Evolutionary conservation across 441 rosid genomes (phyloP), one percentile per base, ranked within the genome.

Genomic region (Erodium chrysanthum): DNA sequence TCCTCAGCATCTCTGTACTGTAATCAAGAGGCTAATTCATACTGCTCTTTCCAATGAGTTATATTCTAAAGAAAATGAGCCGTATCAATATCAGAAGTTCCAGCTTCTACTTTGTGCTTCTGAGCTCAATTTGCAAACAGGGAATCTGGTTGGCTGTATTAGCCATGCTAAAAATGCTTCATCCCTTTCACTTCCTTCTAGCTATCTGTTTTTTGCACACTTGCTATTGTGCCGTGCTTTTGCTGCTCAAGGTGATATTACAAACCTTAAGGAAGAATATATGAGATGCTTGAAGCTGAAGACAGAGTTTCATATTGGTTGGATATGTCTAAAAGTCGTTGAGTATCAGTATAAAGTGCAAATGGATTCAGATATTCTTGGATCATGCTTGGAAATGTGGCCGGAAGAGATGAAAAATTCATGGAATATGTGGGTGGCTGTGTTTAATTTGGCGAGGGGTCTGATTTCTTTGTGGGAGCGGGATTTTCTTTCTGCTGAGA

Each of bases 71-170:
- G 75, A 78, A 66, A 80, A 76, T 52, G 69, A 70, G 63, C 40
- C 70, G 65, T 72, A 66, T 70, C 84, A 71, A 46, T 88, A 88
- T 72, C 86, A 83, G 68, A 91, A 85, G 81, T 88, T 94, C 76
- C 96, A 85, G 85, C 89, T 91, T 82, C 75, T 87, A 67, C 92
- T 94, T 69, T 89, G 92, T 74, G 87, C 87, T 74, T 82, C 99
- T 70, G 97, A 94, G 84, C 79, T 84, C 59, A 73, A 82, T 82
- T 81, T 91, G 82, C 96, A 86, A 81, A 70, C 76, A 33, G 79
- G 91, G 65, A 78, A 86, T 75, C 69, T 63, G 69, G 27, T 42
- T 21, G 81, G 67, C 25, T 84, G 87, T 70, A 81, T 88, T 59
- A 77, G 66, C 71, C 73, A 75, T 75, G 91, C 91, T 35, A 80